phyloP scores from a whole-genome alignment of 495 filamentous ascomycete species.

The Hypoxylon fragiforme region DNA sequence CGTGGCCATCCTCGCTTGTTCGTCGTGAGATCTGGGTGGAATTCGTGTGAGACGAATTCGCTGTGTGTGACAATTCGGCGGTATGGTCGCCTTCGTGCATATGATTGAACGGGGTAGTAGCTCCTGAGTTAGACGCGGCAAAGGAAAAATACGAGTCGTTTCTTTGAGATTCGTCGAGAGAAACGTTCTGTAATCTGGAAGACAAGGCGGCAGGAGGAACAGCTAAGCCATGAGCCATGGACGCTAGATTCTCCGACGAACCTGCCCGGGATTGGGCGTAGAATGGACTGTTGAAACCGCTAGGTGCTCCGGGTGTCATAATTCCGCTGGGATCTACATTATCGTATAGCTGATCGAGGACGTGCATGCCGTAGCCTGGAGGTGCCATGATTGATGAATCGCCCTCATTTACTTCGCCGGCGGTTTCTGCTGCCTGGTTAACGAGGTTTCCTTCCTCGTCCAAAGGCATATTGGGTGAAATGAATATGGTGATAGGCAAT shows the following conservation, averaged over 20 bases:
- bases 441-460: constrained; percentile 77
- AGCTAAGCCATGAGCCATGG: constrained; percentile 48
- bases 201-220: constrained; percentile 66
- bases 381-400: constrained; percentile 63
- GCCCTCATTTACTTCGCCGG: constrained; percentile 33
- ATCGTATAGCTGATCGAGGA: constrained; percentile 85
- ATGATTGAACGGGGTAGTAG: constrained; percentile 37
- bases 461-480: constrained; percentile 86
- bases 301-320: constrained; percentile 71
- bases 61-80: constrained; percentile 35
- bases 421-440: constrained; percentile 52
- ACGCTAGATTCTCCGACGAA: constrained; percentile 75
- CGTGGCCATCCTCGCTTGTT: constrained; percentile 62
- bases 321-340: constrained; percentile 76
- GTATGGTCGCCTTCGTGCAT: constrained; percentile 33
- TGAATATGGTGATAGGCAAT: constrained; percentile 85
- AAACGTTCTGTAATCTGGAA: constrained; percentile 63
- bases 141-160: constrained; percentile 41
- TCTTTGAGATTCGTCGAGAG: constrained; percentile 43
- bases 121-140: constrained; percentile 33
- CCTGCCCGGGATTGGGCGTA: constrained; percentile 72
- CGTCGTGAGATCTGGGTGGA: constrained; percentile 56
- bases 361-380: constrained; percentile 84
- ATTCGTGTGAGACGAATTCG: constrained; percentile 35
- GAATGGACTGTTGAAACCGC: constrained; percentile 75